Evolutionary conservation across 768 basidiomycete species (phyloP), one percentile per base, ranked within the genome.

Genomic region (Harrya chromipes): DNA sequence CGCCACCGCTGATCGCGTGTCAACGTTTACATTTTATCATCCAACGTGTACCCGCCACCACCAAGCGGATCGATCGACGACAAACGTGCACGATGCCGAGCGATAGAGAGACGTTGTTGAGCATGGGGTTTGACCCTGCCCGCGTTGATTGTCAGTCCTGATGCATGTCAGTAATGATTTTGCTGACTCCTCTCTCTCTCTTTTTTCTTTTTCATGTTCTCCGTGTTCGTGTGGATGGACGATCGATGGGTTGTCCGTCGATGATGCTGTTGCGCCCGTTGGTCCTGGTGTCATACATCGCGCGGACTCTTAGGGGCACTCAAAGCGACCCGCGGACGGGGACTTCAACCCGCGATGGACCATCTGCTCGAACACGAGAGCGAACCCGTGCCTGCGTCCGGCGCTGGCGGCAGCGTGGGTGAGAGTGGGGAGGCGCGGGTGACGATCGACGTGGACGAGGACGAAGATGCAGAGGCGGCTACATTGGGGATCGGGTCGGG

Each of bases 271-370:
- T 3, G 6, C 10, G 10, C 2, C 27, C 27, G 27, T 27, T 27
- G 27, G 10, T 27, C 27, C 2, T 27, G 27, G 27, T 10, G 27
- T 9, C 10, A 11, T 27, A 27, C 27, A 23, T 23, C 23, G 24
- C 27, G 36, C 14, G 26, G 6, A n/a, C n/a, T 6, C 26, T 3
- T 31, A 95, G 93, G 93, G 94, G 94, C 94, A 4, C 68, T 95
- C 50, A 85, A 85, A 58, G 89, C 90, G 6, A 97, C 93, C 9
- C 79, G 75, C 31, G 83, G 83, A 57, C 80, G 87, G 24, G 95
- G 94, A 4, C 74, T 98, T 0, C 94, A 97, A 65, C 87, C 86
- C 7, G 89, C 88, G 19, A 89, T 94, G 87, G 94, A 97, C 60
- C 85, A 89, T 67, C 73, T 97, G 33, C 70, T 97, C 33, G 87